Percentiles rank a stretch among this genome's conserved stretches.
phyloP scores from a whole-genome alignment of 345 rosid species.

The Acer yangbiense region DNA sequence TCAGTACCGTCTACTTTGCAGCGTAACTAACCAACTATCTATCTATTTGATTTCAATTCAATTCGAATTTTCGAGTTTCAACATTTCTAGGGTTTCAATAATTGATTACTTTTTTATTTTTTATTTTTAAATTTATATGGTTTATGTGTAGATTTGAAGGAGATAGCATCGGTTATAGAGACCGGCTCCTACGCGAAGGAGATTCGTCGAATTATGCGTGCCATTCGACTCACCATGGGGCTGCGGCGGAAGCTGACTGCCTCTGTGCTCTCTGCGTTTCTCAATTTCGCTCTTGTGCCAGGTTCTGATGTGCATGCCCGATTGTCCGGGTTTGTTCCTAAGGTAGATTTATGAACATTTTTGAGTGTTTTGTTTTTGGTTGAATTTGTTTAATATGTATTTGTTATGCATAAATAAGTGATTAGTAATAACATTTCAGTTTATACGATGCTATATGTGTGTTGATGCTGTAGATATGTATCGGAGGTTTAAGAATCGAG shows the following conservation, averaged over 20 bases:
- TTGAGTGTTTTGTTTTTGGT: background rate
- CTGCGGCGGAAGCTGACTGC: conserved; percentile 61
- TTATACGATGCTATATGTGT: too few relatives aligned
- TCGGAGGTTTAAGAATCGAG: background rate
- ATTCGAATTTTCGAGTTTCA: background rate
- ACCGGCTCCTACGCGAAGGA: conserved; percentile 67
- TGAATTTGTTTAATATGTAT: background rate
- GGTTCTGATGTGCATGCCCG: conserved; percentile 66
- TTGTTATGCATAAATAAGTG: background rate
- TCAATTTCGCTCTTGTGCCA: conserved; percentile 57
- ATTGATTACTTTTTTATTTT: background rate
- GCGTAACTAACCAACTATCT: conserved; percentile 30
- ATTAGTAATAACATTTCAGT: too few relatives aligned
- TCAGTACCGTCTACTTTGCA: conserved; percentile 66
- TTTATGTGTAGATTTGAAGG: conserved; percentile 63
- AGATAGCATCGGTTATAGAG: conserved; percentile 68
- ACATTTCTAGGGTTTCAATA: conserved; percentile 15
- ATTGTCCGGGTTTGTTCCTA: conserved; percentile 56
- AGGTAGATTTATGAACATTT: conserved; percentile 39
- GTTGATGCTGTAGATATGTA: background rate
- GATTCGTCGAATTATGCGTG: conserved; percentile 70
- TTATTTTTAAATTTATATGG: background rate
- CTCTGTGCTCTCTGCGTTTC: conserved; percentile 54
- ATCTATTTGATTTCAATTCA: background rate
- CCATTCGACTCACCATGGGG: conserved; percentile 66